These are phyloP conservation scores for Limnanthes douglasii DNA, from an alignment of 345 rosid species.

Conservation along the genomic window DNA sequence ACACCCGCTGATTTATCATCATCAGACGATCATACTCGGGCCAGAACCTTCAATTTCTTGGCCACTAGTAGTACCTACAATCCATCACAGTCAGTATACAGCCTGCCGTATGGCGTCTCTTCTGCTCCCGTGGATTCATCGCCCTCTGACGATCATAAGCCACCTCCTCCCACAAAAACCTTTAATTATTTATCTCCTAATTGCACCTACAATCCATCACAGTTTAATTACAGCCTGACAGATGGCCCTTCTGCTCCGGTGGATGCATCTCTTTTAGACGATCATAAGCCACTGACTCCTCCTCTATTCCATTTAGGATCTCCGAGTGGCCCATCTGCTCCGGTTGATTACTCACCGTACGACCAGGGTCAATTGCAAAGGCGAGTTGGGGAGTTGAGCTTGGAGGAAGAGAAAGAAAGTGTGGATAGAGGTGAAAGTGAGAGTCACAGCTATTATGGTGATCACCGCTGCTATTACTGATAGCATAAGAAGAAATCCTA, in stretches of 20 bases:
- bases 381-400: conserved; percentile 20
- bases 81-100: too few species aligned
- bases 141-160: conserved; percentile 21
- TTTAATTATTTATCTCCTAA: conserved; percentile 14
- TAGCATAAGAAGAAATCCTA: neutral
- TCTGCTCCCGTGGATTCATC: conserved; percentile 39
- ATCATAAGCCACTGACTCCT: conserved; percentile 23
- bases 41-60: too few species aligned
- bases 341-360: conserved; percentile 34
- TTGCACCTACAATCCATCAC: conserved; percentile 11
- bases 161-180: conserved; percentile 5
- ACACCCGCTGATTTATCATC: too few species aligned
- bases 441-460: conserved; percentile 15
- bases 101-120: conserved; percentile 17
- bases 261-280: conserved; percentile 17
- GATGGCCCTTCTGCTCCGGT: conserved; percentile 40
- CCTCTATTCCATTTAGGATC: conserved; percentile 11
- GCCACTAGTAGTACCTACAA: too few species aligned
- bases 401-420: conserved; percentile 25
- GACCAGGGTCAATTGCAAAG: conserved; percentile 24
- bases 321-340: conserved; percentile 37
- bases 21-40: too few species aligned
- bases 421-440: conserved; percentile 21
- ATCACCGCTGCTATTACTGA: conserved; percentile 23
- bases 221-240: conserved; percentile 6